Base-by-base conservation (phyloP, 257 asterid genomes). In the Lavandula angustifolia region DNA sequence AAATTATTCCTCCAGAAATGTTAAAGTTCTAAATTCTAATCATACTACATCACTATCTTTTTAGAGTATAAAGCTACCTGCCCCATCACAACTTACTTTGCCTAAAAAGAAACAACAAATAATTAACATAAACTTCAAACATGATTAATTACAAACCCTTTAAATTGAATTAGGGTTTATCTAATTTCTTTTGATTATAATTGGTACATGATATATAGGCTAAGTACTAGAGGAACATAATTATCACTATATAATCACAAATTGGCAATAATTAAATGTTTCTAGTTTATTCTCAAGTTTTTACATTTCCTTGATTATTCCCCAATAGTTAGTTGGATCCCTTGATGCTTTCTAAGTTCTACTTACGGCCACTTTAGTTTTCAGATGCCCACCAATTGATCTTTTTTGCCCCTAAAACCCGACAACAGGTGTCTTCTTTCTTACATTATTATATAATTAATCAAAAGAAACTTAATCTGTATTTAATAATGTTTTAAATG, bases 361-460 rank as follows among this genome's bases (percentile, higher is more conserved):
- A 57, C 74, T 62, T 43, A 54, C 38, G 40, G 75, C 72, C 83
- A 77, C 84, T 70, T 69, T 76, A 69, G 53, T 60, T 58, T 60
- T 54, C 64, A 85, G 87, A 83, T 83, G 84, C 92, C 84, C 82
- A 75, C 27, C 27, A 22, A n/a, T n/a, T n/a, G n/a, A n/a, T n/a
- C n/a, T n/a, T n/a, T n/a, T n/a, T n/a, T n/a, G n/a, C n/a, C n/a
- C n/a, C n/a, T n/a, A n/a, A n/a, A n/a, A n/a, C n/a, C n/a, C n/a
- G n/a, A n/a, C n/a, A n/a, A n/a, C n/a, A n/a, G n/a, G n/a, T n/a
- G n/a, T n/a, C n/a, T n/a, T n/a, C n/a, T n/a, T n/a, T n/a, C n/a
- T n/a, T n/a, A n/a, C n/a, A n/a, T n/a, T n/a, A n/a, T n/a, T n/a
- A n/a, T n/a, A n/a, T n/a, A n/a, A n/a, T n/a, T n/a, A n/a, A n/a